phyloP scores from a whole-genome alignment of 1,284 basidiomycete species.

The Ganoderma meredithae region DNA sequence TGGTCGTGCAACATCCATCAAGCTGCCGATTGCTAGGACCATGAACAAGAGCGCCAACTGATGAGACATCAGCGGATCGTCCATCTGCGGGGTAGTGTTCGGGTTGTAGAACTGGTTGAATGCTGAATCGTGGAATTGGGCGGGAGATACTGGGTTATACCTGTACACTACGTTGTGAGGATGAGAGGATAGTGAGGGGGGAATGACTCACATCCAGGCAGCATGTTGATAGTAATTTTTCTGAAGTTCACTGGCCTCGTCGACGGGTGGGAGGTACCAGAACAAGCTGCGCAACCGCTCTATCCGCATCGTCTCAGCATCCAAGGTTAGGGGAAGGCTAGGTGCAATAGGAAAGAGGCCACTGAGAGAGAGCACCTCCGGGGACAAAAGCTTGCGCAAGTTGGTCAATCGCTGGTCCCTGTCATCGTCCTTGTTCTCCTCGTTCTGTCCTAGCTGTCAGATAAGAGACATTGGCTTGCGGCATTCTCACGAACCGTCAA shows the following conservation, averaged over 20 bases:
- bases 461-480: constrained; percentile 13
- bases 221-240: constrained; percentile 73
- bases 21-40: constrained; percentile 74
- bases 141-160: constrained; percentile 75
- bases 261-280: constrained; percentile 70
- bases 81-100: constrained; percentile 51
- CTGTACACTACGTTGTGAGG: constrained; percentile 44
- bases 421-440: constrained; percentile 61
- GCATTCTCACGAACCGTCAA: constrained; percentile 58
- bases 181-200: not conserved
- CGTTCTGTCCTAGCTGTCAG: constrained; percentile 53
- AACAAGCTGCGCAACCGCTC: constrained; percentile 63
- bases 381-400: constrained; percentile 62
- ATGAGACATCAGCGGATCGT: constrained; percentile 69
- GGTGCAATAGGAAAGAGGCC: constrained; percentile 71
- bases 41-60: constrained; percentile 78
- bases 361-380: constrained; percentile 67
- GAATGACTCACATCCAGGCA: constrained; percentile 71
- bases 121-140: constrained; percentile 72
- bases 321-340: constrained; percentile 47
- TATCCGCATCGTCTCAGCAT: constrained; percentile 48
- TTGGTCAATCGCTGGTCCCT: constrained; percentile 55
- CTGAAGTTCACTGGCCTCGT: constrained; percentile 65
- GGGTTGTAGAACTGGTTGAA: constrained; percentile 69
- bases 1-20: constrained; percentile 69